Percentiles rank a stretch among this genome's conserved stretches.
Conservation (phyloP, 345 rosid species). For the Eutrema japonicum region DNA sequence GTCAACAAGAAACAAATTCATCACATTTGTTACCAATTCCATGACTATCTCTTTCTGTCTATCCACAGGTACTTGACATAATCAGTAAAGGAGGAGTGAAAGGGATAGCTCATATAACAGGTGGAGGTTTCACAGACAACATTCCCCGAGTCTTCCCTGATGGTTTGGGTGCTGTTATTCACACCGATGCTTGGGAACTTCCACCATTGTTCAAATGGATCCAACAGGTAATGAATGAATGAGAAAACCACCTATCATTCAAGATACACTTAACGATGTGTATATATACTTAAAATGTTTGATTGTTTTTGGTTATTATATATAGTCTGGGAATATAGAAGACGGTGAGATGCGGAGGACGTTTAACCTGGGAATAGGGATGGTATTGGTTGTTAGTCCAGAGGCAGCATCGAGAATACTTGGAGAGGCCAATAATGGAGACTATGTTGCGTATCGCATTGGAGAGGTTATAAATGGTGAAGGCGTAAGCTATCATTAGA, state of each 20-base stretch:
- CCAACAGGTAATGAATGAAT: conserved; percentile 63
- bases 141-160: conserved; percentile 84
- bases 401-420: conserved; percentile 68
- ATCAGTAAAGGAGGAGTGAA: conserved; percentile 84
- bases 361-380: conserved; percentile 91
- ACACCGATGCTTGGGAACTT: conserved; percentile 70
- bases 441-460: conserved; percentile 54
- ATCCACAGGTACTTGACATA: conserved; percentile 68
- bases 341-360: conserved; percentile 88
- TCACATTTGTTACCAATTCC: not conserved
- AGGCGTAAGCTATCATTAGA: conserved; percentile 69
- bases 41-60: not conserved
- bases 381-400: conserved; percentile 72
- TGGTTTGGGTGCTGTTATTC: conserved; percentile 76
- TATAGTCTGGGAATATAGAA: conserved; percentile 77
- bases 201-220: conserved; percentile 85
- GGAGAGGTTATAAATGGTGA: conserved; percentile 74
- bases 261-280: not conserved
- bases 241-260: not conserved
- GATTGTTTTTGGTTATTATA: not conserved
- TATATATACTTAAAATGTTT: not conserved
- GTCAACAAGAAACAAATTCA: not conserved
- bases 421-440: conserved; percentile 48
- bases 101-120: conserved; percentile 89
- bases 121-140: conserved; percentile 94